Percentiles rank a stretch among this genome's conserved stretches.
phyloP scores from a whole-genome alignment of 225 moss, liverwort and hornwort genomes.

The Lunularia cruciata region DNA sequence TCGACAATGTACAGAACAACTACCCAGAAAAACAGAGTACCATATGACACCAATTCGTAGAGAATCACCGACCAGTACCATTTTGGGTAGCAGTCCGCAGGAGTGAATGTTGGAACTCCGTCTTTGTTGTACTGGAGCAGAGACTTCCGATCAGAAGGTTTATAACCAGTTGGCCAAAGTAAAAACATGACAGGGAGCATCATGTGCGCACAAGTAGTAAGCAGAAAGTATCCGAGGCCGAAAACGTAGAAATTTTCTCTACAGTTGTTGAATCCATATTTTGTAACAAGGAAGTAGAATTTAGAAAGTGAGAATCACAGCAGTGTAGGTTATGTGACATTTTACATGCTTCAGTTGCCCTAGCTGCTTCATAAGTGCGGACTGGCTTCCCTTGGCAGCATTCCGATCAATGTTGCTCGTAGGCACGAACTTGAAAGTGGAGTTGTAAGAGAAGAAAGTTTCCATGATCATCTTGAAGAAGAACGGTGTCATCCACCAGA shows the following conservation, averaged over 20 bases:
- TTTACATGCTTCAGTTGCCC: slow-evolving; percentile 31
- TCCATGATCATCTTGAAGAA: slow-evolving; percentile 39
- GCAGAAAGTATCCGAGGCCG: slow-evolving; percentile 2
- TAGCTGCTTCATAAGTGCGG: background rate
- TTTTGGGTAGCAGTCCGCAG: background rate
- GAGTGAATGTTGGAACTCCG: background rate
- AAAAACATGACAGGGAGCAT: slow-evolving; percentile 9
- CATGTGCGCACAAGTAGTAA: slow-evolving; percentile 19
- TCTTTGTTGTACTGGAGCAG: slow-evolving; percentile 6
- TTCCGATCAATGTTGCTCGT: slow-evolving; percentile 42
- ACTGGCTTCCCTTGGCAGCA: background rate
- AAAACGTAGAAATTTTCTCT: background rate
- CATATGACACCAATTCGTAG: slow-evolving; percentile 1
- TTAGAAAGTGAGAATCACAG: background rate
- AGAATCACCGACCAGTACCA: slow-evolving; percentile 8
- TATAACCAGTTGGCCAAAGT: slow-evolving; percentile 4
- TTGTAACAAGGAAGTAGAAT: background rate
- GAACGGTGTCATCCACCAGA: slow-evolving; percentile 63
- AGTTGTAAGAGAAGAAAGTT: slow-evolving; percentile 25
- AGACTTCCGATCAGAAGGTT: slow-evolving; percentile 6
- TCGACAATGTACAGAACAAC: background rate
- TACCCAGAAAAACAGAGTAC: background rate
- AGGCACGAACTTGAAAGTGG: slow-evolving; percentile 52
- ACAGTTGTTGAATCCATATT: background rate
- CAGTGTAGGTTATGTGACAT: background rate